Evolutionary conservation across 164 flowering plant genomes (phyloP), one percentile per base, ranked within the genome.

Genomic region (Pachysandra terminalis): DNA sequence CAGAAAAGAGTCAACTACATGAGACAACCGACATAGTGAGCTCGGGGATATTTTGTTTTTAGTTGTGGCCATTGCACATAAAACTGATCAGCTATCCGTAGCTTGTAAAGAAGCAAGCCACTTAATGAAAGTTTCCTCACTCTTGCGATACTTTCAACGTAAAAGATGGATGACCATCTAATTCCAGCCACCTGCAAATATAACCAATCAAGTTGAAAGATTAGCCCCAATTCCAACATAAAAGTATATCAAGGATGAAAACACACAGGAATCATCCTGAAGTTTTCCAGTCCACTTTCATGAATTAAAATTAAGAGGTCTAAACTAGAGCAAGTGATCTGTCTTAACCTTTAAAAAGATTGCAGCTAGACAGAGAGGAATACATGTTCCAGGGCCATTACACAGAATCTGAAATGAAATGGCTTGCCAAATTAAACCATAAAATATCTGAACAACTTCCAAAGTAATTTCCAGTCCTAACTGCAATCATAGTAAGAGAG

Each of bases 61-160:
- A 93, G 79, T 65, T 93, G 94, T 35, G 98, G 97, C 99, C 99
- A 92, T 70, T 95, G 98, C 68, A 93, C 97, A 67, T 84, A 89
- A 49, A 95, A 72, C 58, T 86, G 91, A 83, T 95, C 99, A 67
- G 91, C 97, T 21, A 95, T 77, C 45, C 63, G 73, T 37, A 87
- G 73, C 73, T 89, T 85, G 83, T 95, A 93, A 15, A 95, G 90
- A 68, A 90, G 81, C 80, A 89, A 76, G 19, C 99, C 99, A 75
- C 97, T 90, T 61, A 95, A 63, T 8, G 97, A 95, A n/a, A 93
- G 87, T 79, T 80, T 87, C 70, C 73, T 85, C 63, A 95, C 97
- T 80, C 98, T 82, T 68, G 97, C 98, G 63, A 95, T 90, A 71
- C 99, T 95, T 84, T 95, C 99, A 17, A 92, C 83, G 59, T 88